A percentile compares a stretch with the other conserved stretches of the same genome.
These are phyloP conservation scores for Testicularia cyperi DNA, from an alignment of 1,284 basidiomycete species.

Conservation along the genomic window DNA sequence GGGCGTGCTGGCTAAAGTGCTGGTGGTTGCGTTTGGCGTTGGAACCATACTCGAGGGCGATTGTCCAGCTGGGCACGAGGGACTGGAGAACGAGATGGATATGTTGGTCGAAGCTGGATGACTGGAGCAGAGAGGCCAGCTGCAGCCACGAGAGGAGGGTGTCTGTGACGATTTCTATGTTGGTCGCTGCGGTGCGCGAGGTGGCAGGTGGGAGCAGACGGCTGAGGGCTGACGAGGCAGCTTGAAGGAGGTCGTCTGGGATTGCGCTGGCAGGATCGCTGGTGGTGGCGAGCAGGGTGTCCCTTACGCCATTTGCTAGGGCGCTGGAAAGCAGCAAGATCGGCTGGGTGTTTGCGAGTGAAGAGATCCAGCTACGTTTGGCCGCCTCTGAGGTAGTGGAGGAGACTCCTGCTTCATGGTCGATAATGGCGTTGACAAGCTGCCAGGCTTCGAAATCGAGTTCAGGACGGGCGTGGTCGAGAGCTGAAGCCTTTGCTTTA, in stretches of 20 bases:
- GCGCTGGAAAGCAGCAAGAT: slow-evolving; percentile 16
- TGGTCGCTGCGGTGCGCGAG: slow-evolving; percentile 36
- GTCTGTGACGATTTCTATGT: slow-evolving; percentile 42
- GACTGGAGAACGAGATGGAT: slow-evolving; percentile 7
- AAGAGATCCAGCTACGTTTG: slow-evolving; percentile 30
- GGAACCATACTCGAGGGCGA: slow-evolving; percentile 32
- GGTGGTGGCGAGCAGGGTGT: slow-evolving; percentile 4
- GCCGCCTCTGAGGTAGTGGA: slow-evolving; percentile 19
- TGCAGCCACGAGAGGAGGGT: slow-evolving; percentile 34
- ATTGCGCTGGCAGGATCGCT: not conserved
- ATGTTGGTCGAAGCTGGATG: no score
- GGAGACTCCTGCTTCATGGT: slow-evolving; percentile 5
- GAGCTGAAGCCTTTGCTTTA: slow-evolving; percentile 9
- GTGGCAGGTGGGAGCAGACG: slow-evolving; percentile 28
- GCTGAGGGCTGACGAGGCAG: slow-evolving; percentile 2
- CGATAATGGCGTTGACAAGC: slow-evolving; percentile 19
- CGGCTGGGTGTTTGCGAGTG: slow-evolving; percentile 28
- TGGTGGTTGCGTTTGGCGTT: slow-evolving; percentile 46
- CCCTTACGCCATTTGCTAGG: slow-evolving; percentile 10
- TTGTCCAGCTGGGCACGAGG: slow-evolving; percentile 22
- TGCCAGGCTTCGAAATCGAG: slow-evolving; percentile 30
- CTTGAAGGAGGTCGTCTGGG: not conserved
- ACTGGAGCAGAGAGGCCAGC: slow-evolving; percentile 6
- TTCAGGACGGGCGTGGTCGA: not conserved
- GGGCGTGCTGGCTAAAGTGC: slow-evolving; percentile 19